These are phyloP conservation scores for Corymbia maculata DNA, from an alignment of 345 rosid species.

Conservation along the genomic window DNA sequence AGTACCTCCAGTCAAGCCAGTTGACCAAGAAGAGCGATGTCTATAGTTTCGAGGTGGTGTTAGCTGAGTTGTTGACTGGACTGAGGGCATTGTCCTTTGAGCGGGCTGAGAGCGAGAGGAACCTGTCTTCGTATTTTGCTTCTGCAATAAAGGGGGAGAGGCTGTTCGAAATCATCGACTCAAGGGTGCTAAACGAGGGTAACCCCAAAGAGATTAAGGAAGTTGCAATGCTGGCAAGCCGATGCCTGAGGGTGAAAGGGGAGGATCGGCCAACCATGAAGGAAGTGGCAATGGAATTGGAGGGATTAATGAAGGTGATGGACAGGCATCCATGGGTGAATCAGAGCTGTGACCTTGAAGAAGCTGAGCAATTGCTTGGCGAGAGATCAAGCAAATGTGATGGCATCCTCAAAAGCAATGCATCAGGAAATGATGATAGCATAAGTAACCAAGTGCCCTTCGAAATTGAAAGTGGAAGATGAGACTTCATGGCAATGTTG, in stretches of 20 bases:
- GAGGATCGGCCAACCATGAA: constrained; percentile 20
- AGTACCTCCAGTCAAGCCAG: constrained; percentile 14
- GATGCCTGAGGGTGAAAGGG: constrained; percentile 18
- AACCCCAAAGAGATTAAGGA: constrained; percentile 2
- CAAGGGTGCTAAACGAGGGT: neutral
- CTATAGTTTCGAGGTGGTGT: neutral
- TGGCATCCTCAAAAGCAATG: neutral
- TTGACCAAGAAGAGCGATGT: neutral
- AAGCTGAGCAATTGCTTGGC: constrained; percentile 1
- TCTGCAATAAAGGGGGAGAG: constrained; percentile 18
- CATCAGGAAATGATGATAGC: neutral
- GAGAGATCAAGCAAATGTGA: neutral
- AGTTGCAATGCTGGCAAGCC: constrained; percentile 7
- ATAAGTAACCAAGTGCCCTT: neutral
- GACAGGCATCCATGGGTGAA: constrained; percentile 9
- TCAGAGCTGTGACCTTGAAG: neutral
- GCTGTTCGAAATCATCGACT: constrained; percentile 11
- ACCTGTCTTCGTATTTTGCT: constrained; percentile 12
- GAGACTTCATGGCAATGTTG: neutral
- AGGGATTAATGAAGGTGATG: neutral
- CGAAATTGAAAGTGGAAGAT: neutral
- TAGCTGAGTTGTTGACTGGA: constrained; percentile 27
- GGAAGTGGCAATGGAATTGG: constrained; percentile 7
- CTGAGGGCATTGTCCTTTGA: constrained; percentile 6
- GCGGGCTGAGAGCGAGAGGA: constrained; percentile 1